These are phyloP conservation scores for Dictyostelium intermedium DNA, from an alignment of 78 protist species.

Conservation along the genomic window DNA sequence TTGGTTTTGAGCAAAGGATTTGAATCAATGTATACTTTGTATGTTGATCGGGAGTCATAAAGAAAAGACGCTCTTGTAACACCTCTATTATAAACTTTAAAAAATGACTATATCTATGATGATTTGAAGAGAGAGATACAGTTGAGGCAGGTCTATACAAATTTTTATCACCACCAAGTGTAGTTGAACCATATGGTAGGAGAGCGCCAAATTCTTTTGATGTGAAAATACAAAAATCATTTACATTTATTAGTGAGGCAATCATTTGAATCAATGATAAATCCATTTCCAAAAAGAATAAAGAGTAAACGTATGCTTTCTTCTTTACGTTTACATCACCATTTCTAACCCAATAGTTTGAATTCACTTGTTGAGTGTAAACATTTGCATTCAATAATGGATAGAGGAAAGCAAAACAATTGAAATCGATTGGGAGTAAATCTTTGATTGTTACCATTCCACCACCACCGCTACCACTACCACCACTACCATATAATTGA, in stretches of 20 bases:
- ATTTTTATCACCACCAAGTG: neutral
- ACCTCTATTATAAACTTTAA: conserved; percentile 34
- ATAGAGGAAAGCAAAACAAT: neutral
- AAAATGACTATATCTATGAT: conserved; percentile 44
- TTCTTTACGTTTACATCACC: conserved; percentile 2
- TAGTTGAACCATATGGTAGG: neutral
- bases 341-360: conserved; percentile 60
- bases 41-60: neutral
- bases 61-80: conserved; percentile 26
- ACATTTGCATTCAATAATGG: conserved; percentile 25
- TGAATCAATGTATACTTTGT: conserved; percentile 30
- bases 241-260: conserved; percentile 6
- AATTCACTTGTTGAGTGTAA: conserved; percentile 30
- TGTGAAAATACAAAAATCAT: conserved; percentile 38
- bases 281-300: conserved; percentile 59
- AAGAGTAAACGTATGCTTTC: conserved; percentile 9
- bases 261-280: conserved; percentile 46
- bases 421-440: conserved; percentile 5
- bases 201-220: conserved; percentile 60
- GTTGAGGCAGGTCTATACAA: neutral
- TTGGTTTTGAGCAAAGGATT: conserved; percentile 5
- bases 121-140: neutral
- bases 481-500: neutral
- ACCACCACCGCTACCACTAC: too few species aligned
- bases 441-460: neutral